Evolutionary conservation across 768 basidiomycete genomes (phyloP).

Genomic region (Tulasnella sp.): DNA sequence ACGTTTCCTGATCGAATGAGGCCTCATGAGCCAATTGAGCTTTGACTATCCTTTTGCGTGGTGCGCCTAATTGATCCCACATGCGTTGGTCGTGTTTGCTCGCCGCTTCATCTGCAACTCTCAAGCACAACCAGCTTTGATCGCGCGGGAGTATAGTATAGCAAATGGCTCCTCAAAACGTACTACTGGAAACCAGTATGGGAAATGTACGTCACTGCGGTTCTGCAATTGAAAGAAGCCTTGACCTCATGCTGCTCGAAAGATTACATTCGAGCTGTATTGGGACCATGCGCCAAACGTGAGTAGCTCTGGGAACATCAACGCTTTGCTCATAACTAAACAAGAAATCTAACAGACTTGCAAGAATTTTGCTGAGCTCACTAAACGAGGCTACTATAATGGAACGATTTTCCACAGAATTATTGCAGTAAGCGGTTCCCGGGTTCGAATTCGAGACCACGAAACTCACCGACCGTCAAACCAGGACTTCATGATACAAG

Average conservation of each 20-base stretch:
- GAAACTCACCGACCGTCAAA: neutral
- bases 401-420: conserved; percentile 84
- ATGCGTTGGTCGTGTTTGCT: neutral
- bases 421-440: conserved; percentile 47
- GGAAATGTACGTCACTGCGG: conserved; percentile 38
- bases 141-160: neutral
- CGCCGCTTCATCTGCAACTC: neutral
- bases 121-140: neutral
- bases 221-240: neutral
- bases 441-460: too few relatives aligned
- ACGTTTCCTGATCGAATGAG: neutral
- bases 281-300: conserved; percentile 80
- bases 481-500: conserved; percentile 96
- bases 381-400: conserved; percentile 90
- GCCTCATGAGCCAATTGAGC: neutral
- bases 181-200: conserved; percentile 69
- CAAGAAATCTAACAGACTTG: conserved; percentile 52
- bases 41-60: neutral
- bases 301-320: conserved; percentile 13
- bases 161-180: conserved; percentile 28
- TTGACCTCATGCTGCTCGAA: neutral
- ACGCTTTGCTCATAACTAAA: conserved; percentile 13
- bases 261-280: conserved; percentile 78
- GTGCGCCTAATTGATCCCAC: neutral
- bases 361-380: conserved; percentile 86